Conservation (phyloP, 139 green algal species). For the Chlorella vulgaris region DNA sequence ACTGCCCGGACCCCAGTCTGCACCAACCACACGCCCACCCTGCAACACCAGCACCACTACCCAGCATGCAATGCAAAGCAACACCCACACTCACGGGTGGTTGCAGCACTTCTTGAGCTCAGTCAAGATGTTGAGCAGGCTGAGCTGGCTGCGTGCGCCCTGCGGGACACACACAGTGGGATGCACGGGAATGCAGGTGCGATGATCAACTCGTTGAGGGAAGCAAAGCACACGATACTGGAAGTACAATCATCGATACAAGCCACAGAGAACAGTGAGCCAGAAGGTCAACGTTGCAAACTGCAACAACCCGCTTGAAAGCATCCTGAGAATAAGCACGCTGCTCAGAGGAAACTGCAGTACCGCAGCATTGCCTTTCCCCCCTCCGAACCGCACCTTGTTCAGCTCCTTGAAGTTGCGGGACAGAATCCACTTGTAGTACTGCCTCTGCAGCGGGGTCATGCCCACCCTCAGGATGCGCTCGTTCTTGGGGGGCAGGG, state of each 20-base stretch:
- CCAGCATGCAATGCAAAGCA: too few relatives aligned
- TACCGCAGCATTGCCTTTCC: neutral
- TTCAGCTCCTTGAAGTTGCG: conserved; percentile 96
- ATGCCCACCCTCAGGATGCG: conserved; percentile 91
- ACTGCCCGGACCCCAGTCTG: neutral
- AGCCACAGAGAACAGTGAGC: too few relatives aligned
- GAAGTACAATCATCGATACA: neutral
- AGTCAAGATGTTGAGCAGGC: conserved; percentile 89
- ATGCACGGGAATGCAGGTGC: neutral
- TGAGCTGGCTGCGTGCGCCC: conserved; percentile 58
- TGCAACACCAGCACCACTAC: too few relatives aligned
- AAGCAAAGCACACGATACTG: neutral
- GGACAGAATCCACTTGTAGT: conserved; percentile 96
- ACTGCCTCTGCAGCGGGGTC: conserved; percentile 93
- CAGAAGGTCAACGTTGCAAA: too few relatives aligned
- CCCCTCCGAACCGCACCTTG: conserved; percentile 55
- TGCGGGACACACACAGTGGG: neutral
- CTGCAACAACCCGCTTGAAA: too few relatives aligned
- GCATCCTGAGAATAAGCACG: neutral
- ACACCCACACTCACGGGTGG: conserved; percentile 86
- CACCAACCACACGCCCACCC: conserved; percentile 31
- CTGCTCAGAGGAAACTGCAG: neutral
- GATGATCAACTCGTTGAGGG: too few relatives aligned
- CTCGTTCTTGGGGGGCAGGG: conserved; percentile 91
- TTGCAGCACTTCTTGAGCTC: conserved; percentile 98